A percentile compares a stretch with the other conserved stretches of the same genome.
Evolutionary conservation across 371 early-diverging fungal species (phyloP).

Genomic region (Astathelohania contejeani): DNA sequence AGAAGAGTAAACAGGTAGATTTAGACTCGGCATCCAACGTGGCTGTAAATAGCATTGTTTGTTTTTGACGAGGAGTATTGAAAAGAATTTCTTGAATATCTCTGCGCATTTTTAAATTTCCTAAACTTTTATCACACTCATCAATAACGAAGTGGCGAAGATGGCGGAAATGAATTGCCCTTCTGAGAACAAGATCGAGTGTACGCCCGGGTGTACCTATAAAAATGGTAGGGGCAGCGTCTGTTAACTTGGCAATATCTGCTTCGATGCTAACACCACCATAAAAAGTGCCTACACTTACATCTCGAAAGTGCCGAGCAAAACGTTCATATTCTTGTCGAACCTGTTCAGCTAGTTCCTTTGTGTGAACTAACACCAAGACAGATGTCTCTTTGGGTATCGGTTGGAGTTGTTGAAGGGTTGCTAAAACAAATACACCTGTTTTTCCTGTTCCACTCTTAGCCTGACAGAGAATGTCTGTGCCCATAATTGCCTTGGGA

Average conservation of each 20-base stretch:
- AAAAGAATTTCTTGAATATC: slow-evolving; percentile 87
- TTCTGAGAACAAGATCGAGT: slow-evolving; percentile 66
- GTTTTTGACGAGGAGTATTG: slow-evolving; percentile 77
- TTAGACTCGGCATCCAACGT: slow-evolving; percentile 70
- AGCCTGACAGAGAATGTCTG: slow-evolving; percentile 90
- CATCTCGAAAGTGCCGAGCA: slow-evolving; percentile 75
- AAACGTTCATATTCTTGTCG: slow-evolving; percentile 76
- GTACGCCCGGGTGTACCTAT: slow-evolving; percentile 96
- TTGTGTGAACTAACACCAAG: slow-evolving; percentile 80
- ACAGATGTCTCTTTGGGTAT: slow-evolving; percentile 63
- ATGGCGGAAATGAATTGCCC: slow-evolving; percentile 59
- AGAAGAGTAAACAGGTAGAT: slow-evolving; percentile 6
- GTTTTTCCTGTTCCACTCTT: slow-evolving; percentile 98
- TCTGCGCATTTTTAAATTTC: slow-evolving; percentile 61
- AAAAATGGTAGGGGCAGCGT: slow-evolving; percentile 68
- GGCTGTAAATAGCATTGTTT: slow-evolving; percentile 90
- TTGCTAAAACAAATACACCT: slow-evolving; percentile 83
- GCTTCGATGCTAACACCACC: slow-evolving; percentile 65
- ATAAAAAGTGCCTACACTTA: slow-evolving; percentile 73
- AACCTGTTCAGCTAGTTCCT: slow-evolving; percentile 91
- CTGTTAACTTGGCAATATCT: slow-evolving; percentile 61
- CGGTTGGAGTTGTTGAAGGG: slow-evolving; percentile 73
- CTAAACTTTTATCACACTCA: slow-evolving; percentile 73
- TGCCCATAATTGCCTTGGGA: slow-evolving; percentile 80
- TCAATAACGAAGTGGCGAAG: slow-evolving; percentile 90